These are phyloP conservation scores for Scheffersomyces illinoinensis DNA, from an alignment of 1,139 yeast genomes.

Conservation along the genomic window DNA sequence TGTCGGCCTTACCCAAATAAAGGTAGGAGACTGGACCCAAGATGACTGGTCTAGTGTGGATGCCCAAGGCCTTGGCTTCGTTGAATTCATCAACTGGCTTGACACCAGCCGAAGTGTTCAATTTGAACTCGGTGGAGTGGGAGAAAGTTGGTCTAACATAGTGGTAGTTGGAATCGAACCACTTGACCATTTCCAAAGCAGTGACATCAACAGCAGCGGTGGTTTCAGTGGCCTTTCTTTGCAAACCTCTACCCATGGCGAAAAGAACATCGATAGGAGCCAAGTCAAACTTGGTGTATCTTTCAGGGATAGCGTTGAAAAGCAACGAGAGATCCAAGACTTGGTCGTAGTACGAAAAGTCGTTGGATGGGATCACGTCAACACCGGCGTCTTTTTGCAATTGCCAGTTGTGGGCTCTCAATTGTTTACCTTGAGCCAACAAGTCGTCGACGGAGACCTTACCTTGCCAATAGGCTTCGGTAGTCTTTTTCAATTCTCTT, in stretches of 20 bases:
- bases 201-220: slow-evolving; percentile 94
- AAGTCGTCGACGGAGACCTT: slow-evolving; percentile 86
- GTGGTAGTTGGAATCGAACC: slow-evolving; percentile 99
- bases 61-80: slow-evolving; percentile 96
- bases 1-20: slow-evolving; percentile 96
- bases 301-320: slow-evolving; percentile 94
- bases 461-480: slow-evolving; percentile 98
- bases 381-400: slow-evolving; percentile 97
- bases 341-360: slow-evolving; percentile 97
- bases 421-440: slow-evolving; percentile 88
- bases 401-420: slow-evolving; percentile 97
- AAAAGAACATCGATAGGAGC: slow-evolving; percentile 89
- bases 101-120: slow-evolving; percentile 68
- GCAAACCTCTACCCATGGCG: slow-evolving; percentile 99
- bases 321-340: slow-evolving; percentile 88
- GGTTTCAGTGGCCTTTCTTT: slow-evolving; percentile 90
- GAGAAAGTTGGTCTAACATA: slow-evolving; percentile 99
- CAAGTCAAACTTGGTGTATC: slow-evolving; percentile 90
- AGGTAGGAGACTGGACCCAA: slow-evolving; percentile 96
- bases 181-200: slow-evolving; percentile 99
- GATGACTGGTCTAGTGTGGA: slow-evolving; percentile 95
- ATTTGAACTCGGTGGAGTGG: slow-evolving; percentile 91
- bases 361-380: slow-evolving; percentile 94
- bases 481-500: slow-evolving; percentile 98
- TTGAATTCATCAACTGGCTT: slow-evolving; percentile 97